Percentiles rank a stretch among this genome's conserved stretches.
phyloP scores from a whole-genome alignment of 2,329 filamentous ascomycete species.

The Aspergillus udagawae region DNA sequence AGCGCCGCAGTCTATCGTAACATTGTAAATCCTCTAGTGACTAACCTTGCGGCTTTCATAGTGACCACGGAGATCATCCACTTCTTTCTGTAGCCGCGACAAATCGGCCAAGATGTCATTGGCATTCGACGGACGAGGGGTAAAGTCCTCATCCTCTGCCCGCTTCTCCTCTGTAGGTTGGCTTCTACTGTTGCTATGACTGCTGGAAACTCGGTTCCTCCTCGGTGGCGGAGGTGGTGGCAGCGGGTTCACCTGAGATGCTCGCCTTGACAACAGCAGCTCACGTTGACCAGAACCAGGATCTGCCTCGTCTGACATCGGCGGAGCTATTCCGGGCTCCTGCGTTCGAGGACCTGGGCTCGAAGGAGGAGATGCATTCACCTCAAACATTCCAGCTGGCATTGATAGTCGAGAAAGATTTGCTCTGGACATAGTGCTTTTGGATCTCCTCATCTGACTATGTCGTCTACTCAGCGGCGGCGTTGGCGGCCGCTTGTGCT shows the following conservation, averaged over 20 bases:
- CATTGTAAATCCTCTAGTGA: constrained; percentile 16
- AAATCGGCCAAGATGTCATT: constrained; percentile 69
- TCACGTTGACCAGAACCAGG: constrained; percentile 13
- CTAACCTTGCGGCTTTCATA: constrained; percentile 33
- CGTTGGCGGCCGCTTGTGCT: constrained; percentile 43
- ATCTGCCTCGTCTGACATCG: constrained; percentile 11
- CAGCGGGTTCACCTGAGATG: constrained; percentile 19
- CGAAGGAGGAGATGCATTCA: constrained; percentile 27
- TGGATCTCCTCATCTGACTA: constrained; percentile 41
- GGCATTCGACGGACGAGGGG: constrained; percentile 39
- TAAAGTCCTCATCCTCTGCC: constrained; percentile 19
- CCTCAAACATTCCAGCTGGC: constrained; percentile 46
- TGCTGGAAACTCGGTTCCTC: constrained; percentile 40
- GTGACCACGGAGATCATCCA: constrained; percentile 55
- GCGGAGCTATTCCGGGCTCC: constrained; percentile 5
- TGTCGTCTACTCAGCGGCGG: constrained; percentile 48
- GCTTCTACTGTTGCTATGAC: constrained; percentile 32
- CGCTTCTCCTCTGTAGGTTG: constrained; percentile 17
- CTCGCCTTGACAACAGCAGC: constrained; percentile 26
- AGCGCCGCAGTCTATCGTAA: neutral
- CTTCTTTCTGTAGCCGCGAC: constrained; percentile 67
- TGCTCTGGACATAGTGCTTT: constrained; percentile 31
- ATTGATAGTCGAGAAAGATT: constrained; percentile 29
- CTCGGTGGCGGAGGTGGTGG: constrained; percentile 48
- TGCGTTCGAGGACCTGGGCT: constrained; percentile 27